Evolutionary conservation across 192 early-diverging fungal genomes (phyloP).

Genomic region (Diversispora eburnea): DNA sequence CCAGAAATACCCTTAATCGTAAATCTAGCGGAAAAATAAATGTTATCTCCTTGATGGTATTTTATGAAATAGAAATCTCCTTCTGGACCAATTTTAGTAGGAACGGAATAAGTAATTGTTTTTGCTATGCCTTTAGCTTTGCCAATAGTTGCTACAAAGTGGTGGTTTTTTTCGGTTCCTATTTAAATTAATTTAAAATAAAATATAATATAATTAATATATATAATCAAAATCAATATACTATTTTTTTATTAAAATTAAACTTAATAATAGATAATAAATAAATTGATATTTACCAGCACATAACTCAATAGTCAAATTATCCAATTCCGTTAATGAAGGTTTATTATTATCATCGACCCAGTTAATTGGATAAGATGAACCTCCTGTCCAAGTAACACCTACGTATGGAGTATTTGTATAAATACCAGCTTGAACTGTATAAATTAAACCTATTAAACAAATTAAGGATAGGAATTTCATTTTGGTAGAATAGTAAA

Average conservation of each 20-base stretch:
- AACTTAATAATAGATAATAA: no score
- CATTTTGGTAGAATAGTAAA: background rate
- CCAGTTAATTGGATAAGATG: background rate
- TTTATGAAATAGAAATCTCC: background rate
- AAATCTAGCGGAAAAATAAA: background rate
- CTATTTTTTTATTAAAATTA: no score
- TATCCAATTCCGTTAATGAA: background rate
- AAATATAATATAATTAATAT: no score
- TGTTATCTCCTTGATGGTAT: background rate
- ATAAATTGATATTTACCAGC: background rate
- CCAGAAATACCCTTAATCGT: background rate
- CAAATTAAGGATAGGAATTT: background rate
- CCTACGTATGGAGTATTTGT: background rate
- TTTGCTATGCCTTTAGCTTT: background rate
- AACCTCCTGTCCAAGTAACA: background rate
- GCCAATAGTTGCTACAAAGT: background rate
- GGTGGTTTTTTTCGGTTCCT: background rate
- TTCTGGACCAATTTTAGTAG: background rate
- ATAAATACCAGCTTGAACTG: background rate
- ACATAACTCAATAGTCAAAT: background rate
- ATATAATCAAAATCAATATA: no score
- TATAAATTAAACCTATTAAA: background rate
- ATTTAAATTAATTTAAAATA: no score
- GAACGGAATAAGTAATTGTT: background rate
- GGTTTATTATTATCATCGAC: background rate